Evolutionary conservation across 345 rosid genomes (phyloP), one percentile per base, ranked within the genome.

Genomic region (Theobroma cacao): DNA sequence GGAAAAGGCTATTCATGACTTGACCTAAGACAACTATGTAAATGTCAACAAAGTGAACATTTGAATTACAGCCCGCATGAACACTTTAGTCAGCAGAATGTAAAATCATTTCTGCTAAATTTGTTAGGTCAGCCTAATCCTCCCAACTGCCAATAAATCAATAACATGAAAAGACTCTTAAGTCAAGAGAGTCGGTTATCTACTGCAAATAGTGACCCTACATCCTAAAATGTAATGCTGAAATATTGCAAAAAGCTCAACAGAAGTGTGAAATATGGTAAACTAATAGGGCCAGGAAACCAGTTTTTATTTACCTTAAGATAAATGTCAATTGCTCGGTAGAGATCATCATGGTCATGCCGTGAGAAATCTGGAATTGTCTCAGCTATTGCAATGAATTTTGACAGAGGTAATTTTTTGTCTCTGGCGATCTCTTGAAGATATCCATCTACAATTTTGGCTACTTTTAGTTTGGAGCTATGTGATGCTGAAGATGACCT

Each of bases 401-500:
- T 96, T 5, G 97, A 87, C 73, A 96, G 89, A 2, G 93, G 93
- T 85, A 96, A 84, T 75, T 91, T 91, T 47, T 75, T 87, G 66
- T 96, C 97, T 70, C 80, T 84, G 36, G 95, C 95, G 81, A 96
- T 89, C 86, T 88, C 94, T 83, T 88, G 94, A 52, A 94, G 94
- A 77, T 89, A 96, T 28, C 91, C 89, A 87, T 96, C 99, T 2
- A 96, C 91, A 71, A 94, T 89, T 91, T 91, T 96, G 77, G 99
- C 95, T 10, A 96, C 99, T 84, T 96, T 96, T 78, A 94, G 81
- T 85, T 96, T 96, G 61, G 97, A 88, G 85, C 97, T 85, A 80
- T 96, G 99, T 17, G 98, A 92, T 47, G 97, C 99, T 53, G 98
- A 94, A 83, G 98, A 96, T 17, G 99, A 96, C 82, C 98, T 88